Evolutionary conservation across 148 eudicot species (phyloP).

Genomic region (Fagopyrum esculentum): DNA sequence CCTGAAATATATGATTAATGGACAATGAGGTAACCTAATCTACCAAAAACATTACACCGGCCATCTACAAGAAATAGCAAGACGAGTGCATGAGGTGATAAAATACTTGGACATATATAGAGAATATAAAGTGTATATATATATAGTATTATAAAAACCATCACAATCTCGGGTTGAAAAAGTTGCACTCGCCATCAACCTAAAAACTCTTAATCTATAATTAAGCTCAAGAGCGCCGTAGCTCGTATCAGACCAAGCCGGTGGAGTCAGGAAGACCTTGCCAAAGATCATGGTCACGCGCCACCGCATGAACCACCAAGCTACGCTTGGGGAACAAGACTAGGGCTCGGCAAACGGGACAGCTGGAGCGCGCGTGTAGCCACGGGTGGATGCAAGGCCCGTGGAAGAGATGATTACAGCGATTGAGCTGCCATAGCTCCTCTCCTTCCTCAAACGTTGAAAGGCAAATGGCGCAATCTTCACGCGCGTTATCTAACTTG

Average conservation of each 20-base stretch:
- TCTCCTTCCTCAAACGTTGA: constrained; percentile 26
- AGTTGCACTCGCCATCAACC: too few relatives aligned
- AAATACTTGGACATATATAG: too few relatives aligned
- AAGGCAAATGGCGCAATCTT: constrained; percentile 39
- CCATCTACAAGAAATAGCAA: too few relatives aligned
- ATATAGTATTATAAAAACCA: too few relatives aligned
- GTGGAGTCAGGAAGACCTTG: constrained; percentile 31
- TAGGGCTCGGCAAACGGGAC: constrained; percentile 38
- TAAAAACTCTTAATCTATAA: not conserved
- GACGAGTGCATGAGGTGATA: too few relatives aligned
- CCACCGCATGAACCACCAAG: not conserved
- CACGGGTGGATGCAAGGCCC: constrained; percentile 28
- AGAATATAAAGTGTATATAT: too few relatives aligned
- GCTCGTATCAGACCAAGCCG: constrained; percentile 15
- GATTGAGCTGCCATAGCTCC: constrained; percentile 18
- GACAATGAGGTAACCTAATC: too few relatives aligned
- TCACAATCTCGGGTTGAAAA: too few relatives aligned
- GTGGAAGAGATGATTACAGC: constrained; percentile 34
- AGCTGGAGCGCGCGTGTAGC: constrained; percentile 25
- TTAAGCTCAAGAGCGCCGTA: not conserved
- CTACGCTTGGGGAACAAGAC: not conserved
- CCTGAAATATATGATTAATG: too few relatives aligned
- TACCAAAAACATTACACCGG: too few relatives aligned
- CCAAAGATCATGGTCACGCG: constrained; percentile 15
- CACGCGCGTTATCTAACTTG: not conserved